phyloP scores from a whole-genome alignment of 192 early-diverging fungal genomes.

The Backusella morwellensis region DNA sequence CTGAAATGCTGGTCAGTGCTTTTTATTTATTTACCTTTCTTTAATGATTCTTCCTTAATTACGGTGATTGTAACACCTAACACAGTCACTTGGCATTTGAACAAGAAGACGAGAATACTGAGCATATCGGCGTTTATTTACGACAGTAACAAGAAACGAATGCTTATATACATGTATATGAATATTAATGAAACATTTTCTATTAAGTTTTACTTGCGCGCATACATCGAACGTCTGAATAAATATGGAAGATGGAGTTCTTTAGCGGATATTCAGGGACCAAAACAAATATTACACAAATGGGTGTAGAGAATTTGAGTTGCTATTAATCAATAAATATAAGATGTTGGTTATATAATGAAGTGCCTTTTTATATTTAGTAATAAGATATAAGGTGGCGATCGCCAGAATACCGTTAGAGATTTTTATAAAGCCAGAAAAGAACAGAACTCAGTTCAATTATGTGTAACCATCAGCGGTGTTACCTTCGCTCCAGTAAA shows the following conservation, averaged over 20 bases:
- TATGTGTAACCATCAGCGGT: conserved; percentile 9
- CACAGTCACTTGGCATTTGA: neutral
- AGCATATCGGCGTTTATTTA: neutral
- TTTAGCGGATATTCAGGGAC: neutral
- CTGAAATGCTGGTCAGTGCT: neutral
- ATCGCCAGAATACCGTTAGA: neutral
- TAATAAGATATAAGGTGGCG: neutral
- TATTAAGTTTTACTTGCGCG: neutral
- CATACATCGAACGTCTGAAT: neutral
- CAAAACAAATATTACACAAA: neutral
- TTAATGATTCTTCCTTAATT: neutral
- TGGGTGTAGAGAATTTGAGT: neutral
- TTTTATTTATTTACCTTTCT: neutral
- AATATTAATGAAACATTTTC: neutral
- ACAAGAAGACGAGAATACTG: neutral
- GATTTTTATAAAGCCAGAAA: neutral
- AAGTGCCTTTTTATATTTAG: neutral
- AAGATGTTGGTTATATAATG: neutral
- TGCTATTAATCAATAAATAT: neutral
- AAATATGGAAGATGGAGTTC: neutral
- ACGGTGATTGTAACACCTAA: neutral
- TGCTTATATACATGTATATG: neutral
- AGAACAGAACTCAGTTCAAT: neutral
- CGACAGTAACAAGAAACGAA: neutral
- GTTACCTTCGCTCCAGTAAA: neutral